phyloP scores from a whole-genome alignment of 176 grass and related monocot species.

The Coix lacrymajobi region DNA sequence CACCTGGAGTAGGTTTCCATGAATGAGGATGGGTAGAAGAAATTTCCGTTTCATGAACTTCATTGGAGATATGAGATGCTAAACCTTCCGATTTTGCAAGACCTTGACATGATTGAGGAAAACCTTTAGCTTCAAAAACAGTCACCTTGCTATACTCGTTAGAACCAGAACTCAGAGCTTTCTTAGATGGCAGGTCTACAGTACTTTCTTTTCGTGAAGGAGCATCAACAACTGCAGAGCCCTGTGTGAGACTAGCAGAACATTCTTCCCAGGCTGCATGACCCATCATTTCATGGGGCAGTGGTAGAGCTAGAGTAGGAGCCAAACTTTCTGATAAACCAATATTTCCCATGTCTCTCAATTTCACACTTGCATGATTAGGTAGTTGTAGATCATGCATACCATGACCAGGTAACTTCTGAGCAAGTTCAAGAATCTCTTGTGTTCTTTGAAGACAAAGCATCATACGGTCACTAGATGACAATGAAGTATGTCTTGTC shows the following conservation, averaged over 20 bases:
- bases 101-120: constrained; percentile 13
- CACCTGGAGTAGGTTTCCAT: constrained; percentile 67
- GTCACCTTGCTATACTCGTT: not conserved
- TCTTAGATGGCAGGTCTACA: not conserved
- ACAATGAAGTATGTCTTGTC: constrained; percentile 17
- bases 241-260: not conserved
- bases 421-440: constrained; percentile 48
- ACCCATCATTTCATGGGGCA: constrained; percentile 52
- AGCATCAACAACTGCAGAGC: not conserved
- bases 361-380: constrained; percentile 25
- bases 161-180: constrained; percentile 9
- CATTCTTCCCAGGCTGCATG: constrained; percentile 29
- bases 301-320: not conserved
- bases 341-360: constrained; percentile 20
- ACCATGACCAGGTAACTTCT: constrained; percentile 34
- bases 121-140: constrained; percentile 16
- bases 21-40: constrained; percentile 34
- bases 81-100: constrained; percentile 15
- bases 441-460: constrained; percentile 47
- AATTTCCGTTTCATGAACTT: constrained; percentile 31
- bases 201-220: constrained; percentile 7
- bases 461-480: constrained; percentile 36
- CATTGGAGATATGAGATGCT: constrained; percentile 25
- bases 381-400: constrained; percentile 23
- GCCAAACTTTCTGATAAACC: constrained; percentile 21